These are phyloP conservation scores for Euphorbia celastroides DNA, from an alignment of 441 rosid species.

Conservation along the genomic window DNA sequence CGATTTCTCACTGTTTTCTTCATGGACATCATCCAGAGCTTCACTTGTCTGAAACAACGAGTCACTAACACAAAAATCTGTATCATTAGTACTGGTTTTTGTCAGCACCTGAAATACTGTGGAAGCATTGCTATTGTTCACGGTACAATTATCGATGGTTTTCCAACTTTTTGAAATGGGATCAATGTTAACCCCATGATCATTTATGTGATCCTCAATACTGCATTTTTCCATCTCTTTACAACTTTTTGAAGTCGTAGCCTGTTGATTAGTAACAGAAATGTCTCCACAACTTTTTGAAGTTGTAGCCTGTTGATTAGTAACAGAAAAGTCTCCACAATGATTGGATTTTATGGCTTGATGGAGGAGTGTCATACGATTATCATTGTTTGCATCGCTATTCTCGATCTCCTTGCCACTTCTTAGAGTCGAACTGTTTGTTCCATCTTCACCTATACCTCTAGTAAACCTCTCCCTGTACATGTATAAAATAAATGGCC, in stretches of 20 bases:
- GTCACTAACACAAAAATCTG: conserved; percentile 6
- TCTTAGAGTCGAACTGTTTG: conserved; percentile 16
- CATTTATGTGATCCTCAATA: background rate
- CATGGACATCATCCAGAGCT: conserved; percentile 9
- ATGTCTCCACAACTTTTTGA: background rate
- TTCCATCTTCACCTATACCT: conserved; percentile 24
- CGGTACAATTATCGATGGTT: conserved; percentile 9
- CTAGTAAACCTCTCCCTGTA: conserved; percentile 52
- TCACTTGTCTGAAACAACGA: conserved; percentile 8
- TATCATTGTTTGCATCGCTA: conserved; percentile 5
- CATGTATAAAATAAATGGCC: background rate
- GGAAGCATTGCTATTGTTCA: conserved; percentile 17
- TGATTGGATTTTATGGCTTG: background rate
- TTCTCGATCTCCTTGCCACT: conserved; percentile 12
- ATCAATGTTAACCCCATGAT: too few species aligned
- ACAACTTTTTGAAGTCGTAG: background rate
- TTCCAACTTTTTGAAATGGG: too few species aligned
- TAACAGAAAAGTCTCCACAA: conserved; percentile 1
- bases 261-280: background rate
- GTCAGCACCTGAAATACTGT: background rate
- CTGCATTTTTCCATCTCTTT: too few species aligned
- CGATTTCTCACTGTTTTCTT: conserved; percentile 16
- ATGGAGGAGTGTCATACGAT: conserved; percentile 12
- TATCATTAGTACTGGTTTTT: conserved; percentile 3
- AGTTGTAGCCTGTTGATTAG: conserved; percentile 3